Percentiles rank a stretch among this genome's conserved stretches.
phyloP scores from a whole-genome alignment of 1,284 basidiomycete species.

The Trichosporon ovoides region DNA sequence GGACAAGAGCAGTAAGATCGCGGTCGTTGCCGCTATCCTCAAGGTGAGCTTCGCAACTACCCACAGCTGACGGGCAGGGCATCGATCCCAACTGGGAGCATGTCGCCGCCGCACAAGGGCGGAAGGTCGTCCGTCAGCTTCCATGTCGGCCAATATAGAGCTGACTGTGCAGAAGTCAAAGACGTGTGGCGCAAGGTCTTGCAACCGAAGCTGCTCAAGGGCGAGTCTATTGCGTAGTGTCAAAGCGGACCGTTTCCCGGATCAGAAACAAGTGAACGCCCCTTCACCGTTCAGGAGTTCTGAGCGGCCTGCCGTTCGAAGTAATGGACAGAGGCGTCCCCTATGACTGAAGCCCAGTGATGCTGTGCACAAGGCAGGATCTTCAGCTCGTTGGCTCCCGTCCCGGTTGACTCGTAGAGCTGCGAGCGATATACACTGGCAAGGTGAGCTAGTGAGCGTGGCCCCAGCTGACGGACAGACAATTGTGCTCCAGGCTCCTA shows the following conservation, averaged over 20 bases:
- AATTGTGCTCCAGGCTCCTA: no score
- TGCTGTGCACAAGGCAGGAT: no score
- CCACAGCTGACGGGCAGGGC: neutral
- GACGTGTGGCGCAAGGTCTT: constrained; percentile 40
- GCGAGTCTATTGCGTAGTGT: constrained; percentile 22
- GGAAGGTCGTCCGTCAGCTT: constrained; percentile 25
- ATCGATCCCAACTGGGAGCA: constrained; percentile 21
- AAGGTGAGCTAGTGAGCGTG: no score
- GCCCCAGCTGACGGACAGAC: neutral
- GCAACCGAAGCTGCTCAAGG: constrained; percentile 26
- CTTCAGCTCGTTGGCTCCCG: no score
- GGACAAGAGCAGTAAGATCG: constrained; percentile 7
- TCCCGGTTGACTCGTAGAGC: no score
- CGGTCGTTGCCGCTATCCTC: neutral
- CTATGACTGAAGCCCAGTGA: no score
- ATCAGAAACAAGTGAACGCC: no score
- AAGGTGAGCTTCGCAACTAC: neutral
- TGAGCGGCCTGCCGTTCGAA: no score
- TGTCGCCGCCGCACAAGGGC: constrained; percentile 5
- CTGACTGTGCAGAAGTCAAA: constrained; percentile 28
- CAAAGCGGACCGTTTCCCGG: no score
- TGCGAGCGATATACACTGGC: no score
- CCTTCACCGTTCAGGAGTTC: no score
- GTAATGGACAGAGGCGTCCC: no score
- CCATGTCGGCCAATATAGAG: neutral